Conservation (phyloP, 2,329 filamentous ascomycete genomes). For the Pseudogymnoascus sp. region DNA sequence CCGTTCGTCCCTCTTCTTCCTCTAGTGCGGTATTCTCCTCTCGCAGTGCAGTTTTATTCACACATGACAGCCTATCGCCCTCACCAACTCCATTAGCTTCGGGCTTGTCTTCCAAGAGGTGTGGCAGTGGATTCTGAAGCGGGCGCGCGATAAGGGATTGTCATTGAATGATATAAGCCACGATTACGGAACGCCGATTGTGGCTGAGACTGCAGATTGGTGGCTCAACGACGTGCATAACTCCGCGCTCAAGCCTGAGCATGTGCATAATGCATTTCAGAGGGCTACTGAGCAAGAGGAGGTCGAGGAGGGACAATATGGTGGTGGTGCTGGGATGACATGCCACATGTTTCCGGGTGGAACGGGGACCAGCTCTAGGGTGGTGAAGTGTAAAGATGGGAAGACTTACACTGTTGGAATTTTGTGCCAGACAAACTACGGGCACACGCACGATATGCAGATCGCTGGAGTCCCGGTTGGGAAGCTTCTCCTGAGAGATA, state of each 20-base stretch:
- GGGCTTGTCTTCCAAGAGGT: constrained; percentile 27
- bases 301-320: constrained; percentile 54
- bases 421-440: constrained; percentile 60
- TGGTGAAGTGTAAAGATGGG: constrained; percentile 40
- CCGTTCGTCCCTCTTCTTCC: constrained; percentile 14
- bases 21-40: neutral
- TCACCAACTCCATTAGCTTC: constrained; percentile 33
- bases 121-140: constrained; percentile 23
- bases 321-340: constrained; percentile 61
- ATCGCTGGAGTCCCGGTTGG: constrained; percentile 56
- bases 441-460: constrained; percentile 44
- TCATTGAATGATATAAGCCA: constrained; percentile 21
- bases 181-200: constrained; percentile 38
- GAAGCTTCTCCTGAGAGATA: constrained; percentile 43
- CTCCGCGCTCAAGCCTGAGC: constrained; percentile 45
- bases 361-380: constrained; percentile 52
- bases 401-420: constrained; percentile 50
- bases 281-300: constrained; percentile 38
- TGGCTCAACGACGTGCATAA: constrained; percentile 49
- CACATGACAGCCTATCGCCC: constrained; percentile 22
- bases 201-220: constrained; percentile 57
- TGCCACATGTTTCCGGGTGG: constrained; percentile 60
- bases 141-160: constrained; percentile 16
- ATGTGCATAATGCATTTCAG: constrained; percentile 47
- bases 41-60: neutral